A percentile compares a stretch with the other conserved stretches of the same genome.
Conservation (phyloP, 2,329 filamentous ascomycete species). For the Stemphylium lycopersici region DNA sequence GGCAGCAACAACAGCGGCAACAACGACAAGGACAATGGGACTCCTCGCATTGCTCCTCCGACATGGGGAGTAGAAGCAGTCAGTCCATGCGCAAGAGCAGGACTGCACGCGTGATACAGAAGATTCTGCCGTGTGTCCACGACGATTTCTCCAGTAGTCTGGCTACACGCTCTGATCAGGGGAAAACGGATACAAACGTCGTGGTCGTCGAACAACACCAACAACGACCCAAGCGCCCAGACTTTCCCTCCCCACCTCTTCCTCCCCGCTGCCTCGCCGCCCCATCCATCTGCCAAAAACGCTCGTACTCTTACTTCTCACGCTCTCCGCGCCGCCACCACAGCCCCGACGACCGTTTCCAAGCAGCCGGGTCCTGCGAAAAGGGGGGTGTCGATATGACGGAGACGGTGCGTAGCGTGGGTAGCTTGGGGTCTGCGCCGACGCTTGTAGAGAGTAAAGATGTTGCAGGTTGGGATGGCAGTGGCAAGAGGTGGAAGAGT, state of each 20-base stretch:
- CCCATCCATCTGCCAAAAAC: conserved; percentile 27
- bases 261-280: background rate
- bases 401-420: conserved; percentile 43
- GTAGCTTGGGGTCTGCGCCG: conserved; percentile 40
- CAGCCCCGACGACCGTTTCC: conserved; percentile 36
- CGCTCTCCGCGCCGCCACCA: conserved; percentile 33
- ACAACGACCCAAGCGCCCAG: too few species aligned
- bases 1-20: conserved; percentile 22
- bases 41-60: conserved; percentile 22
- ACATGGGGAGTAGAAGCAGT: conserved; percentile 15
- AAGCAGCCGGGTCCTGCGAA: conserved; percentile 35
- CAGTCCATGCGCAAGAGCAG: conserved; percentile 19
- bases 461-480: conserved; percentile 5
- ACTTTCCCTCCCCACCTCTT: too few species aligned
- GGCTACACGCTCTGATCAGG: conserved; percentile 25
- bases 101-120: conserved; percentile 30
- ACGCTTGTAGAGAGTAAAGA: conserved; percentile 41
- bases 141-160: conserved; percentile 46
- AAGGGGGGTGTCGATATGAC: conserved; percentile 42
- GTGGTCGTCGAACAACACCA: background rate
- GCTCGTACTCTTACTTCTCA: conserved; percentile 33
- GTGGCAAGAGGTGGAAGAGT: conserved; percentile 25
- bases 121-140: conserved; percentile 45
- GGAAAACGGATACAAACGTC: conserved; percentile 6
- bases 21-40: conserved; percentile 36